phyloP scores from a whole-genome alignment of 2,329 filamentous ascomycete species.

The Scorias spongiosa region DNA sequence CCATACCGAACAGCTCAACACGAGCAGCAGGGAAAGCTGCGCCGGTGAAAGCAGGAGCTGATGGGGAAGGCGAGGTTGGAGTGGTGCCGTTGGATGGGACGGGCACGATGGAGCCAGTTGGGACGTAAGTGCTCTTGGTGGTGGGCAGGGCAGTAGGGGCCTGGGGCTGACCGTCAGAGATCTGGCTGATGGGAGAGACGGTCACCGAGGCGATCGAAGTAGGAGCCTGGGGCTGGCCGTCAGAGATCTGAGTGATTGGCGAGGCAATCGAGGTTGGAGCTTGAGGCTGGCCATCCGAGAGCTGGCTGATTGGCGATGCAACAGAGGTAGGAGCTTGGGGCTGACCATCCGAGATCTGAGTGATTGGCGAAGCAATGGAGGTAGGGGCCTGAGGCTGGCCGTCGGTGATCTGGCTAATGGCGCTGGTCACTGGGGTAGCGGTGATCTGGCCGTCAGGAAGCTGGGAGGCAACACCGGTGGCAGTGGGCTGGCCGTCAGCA shows the following conservation, averaged over 20 bases:
- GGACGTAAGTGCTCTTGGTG: background rate
- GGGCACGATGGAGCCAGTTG: background rate
- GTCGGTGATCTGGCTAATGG: conserved; percentile 16
- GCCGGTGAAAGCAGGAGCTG: conserved; percentile 16
- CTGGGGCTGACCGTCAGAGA: conserved; percentile 12
- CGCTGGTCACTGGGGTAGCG: conserved; percentile 1
- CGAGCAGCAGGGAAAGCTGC: conserved; percentile 11
- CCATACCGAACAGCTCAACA: conserved; percentile 15
- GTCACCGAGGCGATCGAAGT: conserved; percentile 7
- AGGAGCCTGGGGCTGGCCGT: conserved; percentile 15
- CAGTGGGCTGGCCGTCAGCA: conserved; percentile 16
- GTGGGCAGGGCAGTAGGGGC: conserved; percentile 3
- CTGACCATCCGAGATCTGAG: conserved; percentile 19
- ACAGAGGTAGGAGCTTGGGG: conserved; percentile 10
- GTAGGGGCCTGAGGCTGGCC: conserved; percentile 17
- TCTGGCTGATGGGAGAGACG: conserved; percentile 11
- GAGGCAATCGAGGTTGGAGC: conserved; percentile 8
- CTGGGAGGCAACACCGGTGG: conserved; percentile 21
- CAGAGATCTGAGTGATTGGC: conserved; percentile 13
- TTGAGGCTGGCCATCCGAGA: conserved; percentile 18
- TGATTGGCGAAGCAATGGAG: conserved; percentile 7
- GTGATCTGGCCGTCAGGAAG: conserved; percentile 34
- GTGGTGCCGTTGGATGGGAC: conserved; percentile 5
- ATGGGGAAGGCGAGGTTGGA: conserved; percentile 3
- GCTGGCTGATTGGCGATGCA: conserved; percentile 12